These are phyloP conservation scores for cucumber (Cucumis sativus) DNA, from an alignment of 306 rosid species.

Conservation along the genomic window DNA sequence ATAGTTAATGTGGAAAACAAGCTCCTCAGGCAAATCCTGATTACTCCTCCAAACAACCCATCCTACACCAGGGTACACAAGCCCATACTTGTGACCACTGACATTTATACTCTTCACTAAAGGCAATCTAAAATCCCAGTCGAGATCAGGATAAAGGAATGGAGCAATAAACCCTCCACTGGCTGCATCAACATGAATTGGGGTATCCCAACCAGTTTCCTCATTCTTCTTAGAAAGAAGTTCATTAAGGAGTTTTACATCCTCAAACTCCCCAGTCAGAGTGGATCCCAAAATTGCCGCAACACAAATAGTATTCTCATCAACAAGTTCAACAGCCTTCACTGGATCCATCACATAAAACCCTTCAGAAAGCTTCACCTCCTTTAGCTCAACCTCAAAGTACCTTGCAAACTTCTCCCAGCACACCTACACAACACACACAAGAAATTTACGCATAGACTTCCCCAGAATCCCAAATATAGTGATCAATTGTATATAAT, in stretches of 20 bases:
- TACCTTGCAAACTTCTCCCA: constrained; percentile 99
- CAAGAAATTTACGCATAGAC: no score
- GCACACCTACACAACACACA: constrained; percentile 38
- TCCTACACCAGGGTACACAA: constrained; percentile 85
- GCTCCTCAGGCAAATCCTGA: constrained; percentile 80
- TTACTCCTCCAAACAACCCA: constrained; percentile 86
- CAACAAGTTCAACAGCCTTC: constrained; percentile 78
- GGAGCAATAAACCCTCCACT: constrained; percentile 97
- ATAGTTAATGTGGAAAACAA: constrained; percentile 88
- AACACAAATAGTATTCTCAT: constrained; percentile 89
- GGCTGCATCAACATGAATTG: constrained; percentile 94
- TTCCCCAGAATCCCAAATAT: no score
- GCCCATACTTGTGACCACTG: constrained; percentile 89
- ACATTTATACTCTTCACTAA: constrained; percentile 88
- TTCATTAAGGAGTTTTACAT: constrained; percentile 75
- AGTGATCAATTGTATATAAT: no score
- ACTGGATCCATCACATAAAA: constrained; percentile 73
- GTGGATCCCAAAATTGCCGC: constrained; percentile 96
- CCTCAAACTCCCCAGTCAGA: constrained; percentile 83
- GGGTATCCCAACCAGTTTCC: constrained; percentile 92
- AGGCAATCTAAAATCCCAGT: constrained; percentile 78
- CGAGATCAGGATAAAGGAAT: constrained; percentile 74
- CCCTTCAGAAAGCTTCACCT: constrained; percentile 53
- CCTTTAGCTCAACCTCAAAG: constrained; percentile 90
- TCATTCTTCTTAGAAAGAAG: constrained; percentile 65